These are phyloP conservation scores for Dryas drummondii DNA, from an alignment of 306 rosid genomes.

Conservation along the genomic window DNA sequence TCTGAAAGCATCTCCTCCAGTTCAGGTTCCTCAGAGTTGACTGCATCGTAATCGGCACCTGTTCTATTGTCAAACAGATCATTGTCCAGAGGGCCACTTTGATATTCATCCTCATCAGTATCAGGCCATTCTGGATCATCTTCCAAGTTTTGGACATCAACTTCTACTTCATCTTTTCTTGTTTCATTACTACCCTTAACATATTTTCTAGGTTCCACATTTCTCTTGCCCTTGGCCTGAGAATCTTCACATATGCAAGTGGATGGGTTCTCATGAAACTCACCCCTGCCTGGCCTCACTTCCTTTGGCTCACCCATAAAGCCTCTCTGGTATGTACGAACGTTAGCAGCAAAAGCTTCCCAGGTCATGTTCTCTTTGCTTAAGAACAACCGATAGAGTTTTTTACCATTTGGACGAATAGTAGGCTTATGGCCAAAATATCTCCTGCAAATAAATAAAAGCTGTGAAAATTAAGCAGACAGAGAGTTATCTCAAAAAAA, in stretches of 20 bases:
- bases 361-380: conserved; percentile 75
- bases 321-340: conserved; percentile 82
- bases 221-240: conserved; percentile 41
- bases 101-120: conserved; percentile 70
- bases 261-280: conserved; percentile 93
- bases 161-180: conserved; percentile 35
- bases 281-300: conserved; percentile 92
- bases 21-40: conserved; percentile 73
- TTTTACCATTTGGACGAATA: conserved; percentile 96
- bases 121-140: conserved; percentile 66
- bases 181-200: conserved; percentile 46
- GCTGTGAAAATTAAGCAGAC: conserved; percentile 23
- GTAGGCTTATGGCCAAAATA: conserved; percentile 98
- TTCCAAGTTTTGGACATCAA: conserved; percentile 46
- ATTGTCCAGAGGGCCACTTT: conserved; percentile 50
- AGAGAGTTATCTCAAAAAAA: background rate
- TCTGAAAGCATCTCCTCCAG: conserved; percentile 91
- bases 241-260: conserved; percentile 90
- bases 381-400: conserved; percentile 70
- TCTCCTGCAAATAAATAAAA: conserved; percentile 58
- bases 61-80: conserved; percentile 48
- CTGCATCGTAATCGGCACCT: conserved; percentile 57
- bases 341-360: conserved; percentile 79
- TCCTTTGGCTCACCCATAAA: conserved; percentile 96
- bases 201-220: conserved; percentile 44